Evolutionary conservation across 2,329 filamentous ascomycete species (phyloP).

Genomic region (Metarhizium sp.): DNA sequence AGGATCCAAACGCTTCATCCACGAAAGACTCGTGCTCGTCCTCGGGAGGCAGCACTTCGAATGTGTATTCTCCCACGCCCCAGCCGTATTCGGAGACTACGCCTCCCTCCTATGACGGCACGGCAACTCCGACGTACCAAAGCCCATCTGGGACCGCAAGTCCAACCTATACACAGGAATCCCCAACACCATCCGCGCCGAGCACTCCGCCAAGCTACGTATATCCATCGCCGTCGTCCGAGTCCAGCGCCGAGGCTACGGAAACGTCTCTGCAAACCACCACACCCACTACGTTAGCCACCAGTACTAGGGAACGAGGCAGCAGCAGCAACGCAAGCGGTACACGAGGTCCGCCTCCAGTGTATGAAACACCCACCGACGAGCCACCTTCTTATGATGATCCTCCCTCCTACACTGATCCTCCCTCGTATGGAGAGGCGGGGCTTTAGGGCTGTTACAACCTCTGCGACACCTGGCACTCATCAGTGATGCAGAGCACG

Average conservation of each 20-base stretch:
- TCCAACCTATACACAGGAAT: background rate
- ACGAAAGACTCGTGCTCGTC: background rate
- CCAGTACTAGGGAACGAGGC: background rate
- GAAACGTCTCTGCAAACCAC: background rate
- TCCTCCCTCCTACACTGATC: slow-evolving; percentile 2
- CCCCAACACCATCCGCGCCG: background rate
- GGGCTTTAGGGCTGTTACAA: background rate
- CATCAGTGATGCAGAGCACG: background rate
- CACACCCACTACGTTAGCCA: slow-evolving; percentile 1
- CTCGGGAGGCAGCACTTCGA: background rate
- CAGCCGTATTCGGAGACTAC: background rate
- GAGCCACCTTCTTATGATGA: slow-evolving; percentile 1
- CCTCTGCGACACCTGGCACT: background rate
- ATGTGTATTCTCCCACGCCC: background rate
- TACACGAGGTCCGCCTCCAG: background rate
- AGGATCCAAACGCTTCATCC: background rate
- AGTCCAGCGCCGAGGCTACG: slow-evolving; percentile 1
- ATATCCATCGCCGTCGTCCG: background rate
- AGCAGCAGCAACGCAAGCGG: background rate
- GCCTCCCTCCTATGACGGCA: background rate
- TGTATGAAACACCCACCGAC: background rate
- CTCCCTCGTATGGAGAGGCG: background rate
- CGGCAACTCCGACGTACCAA: background rate
- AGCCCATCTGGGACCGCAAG: background rate
- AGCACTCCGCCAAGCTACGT: background rate